phyloP scores from a whole-genome alignment of 1,284 basidiomycete species.

The Gomphus sp. region DNA sequence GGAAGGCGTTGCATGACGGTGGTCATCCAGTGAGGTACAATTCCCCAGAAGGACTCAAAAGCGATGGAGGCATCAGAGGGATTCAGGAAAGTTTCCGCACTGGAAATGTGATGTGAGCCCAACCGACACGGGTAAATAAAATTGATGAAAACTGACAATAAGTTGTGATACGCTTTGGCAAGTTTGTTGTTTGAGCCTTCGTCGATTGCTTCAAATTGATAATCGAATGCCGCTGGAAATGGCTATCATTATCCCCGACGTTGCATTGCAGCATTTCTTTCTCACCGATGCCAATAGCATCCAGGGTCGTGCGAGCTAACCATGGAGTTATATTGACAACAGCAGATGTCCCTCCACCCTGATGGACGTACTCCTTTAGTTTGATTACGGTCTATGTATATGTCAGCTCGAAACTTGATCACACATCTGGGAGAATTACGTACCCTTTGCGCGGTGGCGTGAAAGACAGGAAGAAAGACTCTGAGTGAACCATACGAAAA shows the following conservation, averaged over 20 bases:
- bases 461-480: constrained; percentile 25
- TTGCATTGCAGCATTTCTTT: neutral
- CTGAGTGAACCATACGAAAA: neutral
- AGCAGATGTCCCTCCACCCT: constrained; percentile 17
- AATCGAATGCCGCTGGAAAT: constrained; percentile 24
- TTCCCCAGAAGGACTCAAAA: neutral
- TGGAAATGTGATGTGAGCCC: neutral
- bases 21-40: neutral
- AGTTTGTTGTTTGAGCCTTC: constrained; percentile 19
- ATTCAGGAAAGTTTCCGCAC: neutral
- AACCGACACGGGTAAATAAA: no score
- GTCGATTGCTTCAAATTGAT: constrained; percentile 23
- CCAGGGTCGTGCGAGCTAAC: constrained; percentile 24
- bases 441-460: constrained; percentile 35
- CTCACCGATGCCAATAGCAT: constrained; percentile 21
- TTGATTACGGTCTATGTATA: constrained; percentile 2
- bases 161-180: constrained; percentile 18
- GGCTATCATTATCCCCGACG: neutral
- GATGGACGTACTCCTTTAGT: neutral
- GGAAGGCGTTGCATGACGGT: constrained; percentile 16
- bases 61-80: neutral
- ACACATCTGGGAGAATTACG: constrained; percentile 11
- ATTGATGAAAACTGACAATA: constrained; percentile 19
- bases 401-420: neutral
- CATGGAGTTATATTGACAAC: constrained; percentile 29